Base-by-base conservation (phyloP, 2,329 filamentous ascomycete genomes). In the Pseudogymnoascus sp. region DNA sequence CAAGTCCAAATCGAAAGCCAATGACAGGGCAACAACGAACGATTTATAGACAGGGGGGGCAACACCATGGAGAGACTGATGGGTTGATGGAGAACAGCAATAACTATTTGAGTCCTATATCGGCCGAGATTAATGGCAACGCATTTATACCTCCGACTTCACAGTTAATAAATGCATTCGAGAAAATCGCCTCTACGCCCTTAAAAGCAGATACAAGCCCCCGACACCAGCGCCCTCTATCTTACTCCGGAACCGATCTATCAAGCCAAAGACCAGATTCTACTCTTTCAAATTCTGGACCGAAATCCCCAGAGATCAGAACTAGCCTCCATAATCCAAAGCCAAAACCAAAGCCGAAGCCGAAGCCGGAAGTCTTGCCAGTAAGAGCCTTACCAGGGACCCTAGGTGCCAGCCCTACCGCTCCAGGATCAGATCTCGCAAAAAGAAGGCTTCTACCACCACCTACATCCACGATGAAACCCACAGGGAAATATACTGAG, bases 1-100 rank as follows among this genome's bases (percentile, higher is more conserved):
- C 80, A 4, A 81, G 73, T 63, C 78, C 76, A 26, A 79, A 77
- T 63, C 74, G 49, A 33, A 55, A 35, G 29, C 29, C 29, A 33
- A 33, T 12, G 19, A 19, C 39, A 33, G 60, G 31, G 14, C 39
- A 61, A 33, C 38, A 31, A 33, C 35, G 29, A n/a, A 14, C 43
- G 12, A 14, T 43, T 14, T 33, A 55, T 14, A 45, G 39, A 31
- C 29, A 10, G 3, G 33, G 21, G 11, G 59, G 35, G 1, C 33
- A 38, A 14, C 58, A 37, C 21, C 26, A 38, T 39, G 21, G 16
- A 23, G 59, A 60, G 29, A 23, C 35, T 14, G 10, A n/a, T 23
- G 59, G n/a, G 35, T 12, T 45, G 49, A 21, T 55, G 49, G 49
- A 55, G 29, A 55, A 55, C 16, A 55, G 29, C 49, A 55, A 55